Base-by-base conservation (phyloP, 768 basidiomycete species). In the Lyophyllum atratum region DNA sequence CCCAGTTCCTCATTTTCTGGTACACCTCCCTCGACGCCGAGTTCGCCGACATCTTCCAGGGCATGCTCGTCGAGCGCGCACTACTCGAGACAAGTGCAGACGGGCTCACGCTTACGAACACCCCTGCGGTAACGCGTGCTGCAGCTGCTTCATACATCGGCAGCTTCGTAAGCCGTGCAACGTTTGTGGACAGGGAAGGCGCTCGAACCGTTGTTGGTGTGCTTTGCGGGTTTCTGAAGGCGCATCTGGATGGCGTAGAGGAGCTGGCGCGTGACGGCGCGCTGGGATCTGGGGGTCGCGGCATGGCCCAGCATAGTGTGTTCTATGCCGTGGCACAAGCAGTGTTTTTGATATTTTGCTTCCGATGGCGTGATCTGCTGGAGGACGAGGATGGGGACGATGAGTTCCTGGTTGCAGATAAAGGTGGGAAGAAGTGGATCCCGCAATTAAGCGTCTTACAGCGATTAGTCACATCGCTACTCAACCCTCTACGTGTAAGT, bases 1-100 rank as follows among this genome's bases (percentile, higher is more conserved):
- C 94, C 14, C 97, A 98, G 66, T 99, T 99, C 74, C 83, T 99
- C 58, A 66, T 98, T 45, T 99, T 99, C 78, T 97, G 93, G 87
- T 93, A 89, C 67, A 83, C 95, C 21, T 98, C 96, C 0, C 87
- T 96, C 50, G 88, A 94, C 63, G 78, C 89, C 2, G 86, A 92
- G 59, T 97, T 94, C 64, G 83, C 90, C 44, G 96, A 99, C 70
- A 81, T 93, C 53, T 98, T 99, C 70, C 92, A 92, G 59, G 96
- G 96, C 34, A 85, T 94, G 67, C 89, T 99, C n/a, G 88, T 98
- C 42, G 91, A 92, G 8, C 89, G 92, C 58, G 93, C 95, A 0
- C 76, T 99, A 4, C 84, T 95, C 55, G 59, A 47, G 37, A 52
- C 24, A 22, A 56, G 43, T 19, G 11, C 59, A 22, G 62, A 63